Percentiles rank a stretch among this genome's conserved stretches.
phyloP scores from a whole-genome alignment of 1,284 basidiomycete genomes.

The Caloboletus inedulis region DNA sequence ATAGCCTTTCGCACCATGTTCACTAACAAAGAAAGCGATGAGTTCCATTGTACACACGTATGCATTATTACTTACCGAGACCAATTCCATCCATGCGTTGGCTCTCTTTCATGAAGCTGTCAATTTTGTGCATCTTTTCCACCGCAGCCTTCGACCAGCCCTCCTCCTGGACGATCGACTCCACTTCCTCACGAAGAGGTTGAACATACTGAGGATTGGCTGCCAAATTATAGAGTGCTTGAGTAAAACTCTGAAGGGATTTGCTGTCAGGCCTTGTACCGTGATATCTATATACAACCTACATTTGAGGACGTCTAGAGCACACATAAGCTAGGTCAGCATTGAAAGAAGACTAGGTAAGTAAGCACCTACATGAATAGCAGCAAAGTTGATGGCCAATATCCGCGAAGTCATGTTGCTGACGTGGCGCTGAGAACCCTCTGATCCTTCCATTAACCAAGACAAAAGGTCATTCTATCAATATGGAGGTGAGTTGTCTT shows the following conservation, averaged over 20 bases:
- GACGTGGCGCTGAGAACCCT: slow-evolving; percentile 28
- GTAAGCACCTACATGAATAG: slow-evolving; percentile 33
- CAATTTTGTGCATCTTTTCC: slow-evolving; percentile 41
- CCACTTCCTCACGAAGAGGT: slow-evolving; percentile 43
- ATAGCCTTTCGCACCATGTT: slow-evolving; percentile 33
- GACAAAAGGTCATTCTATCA: slow-evolving; percentile 40
- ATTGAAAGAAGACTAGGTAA: not conserved
- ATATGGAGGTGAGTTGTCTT: not conserved
- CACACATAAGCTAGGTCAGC: not conserved
- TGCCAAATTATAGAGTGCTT: slow-evolving; percentile 38
- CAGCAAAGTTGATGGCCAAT: slow-evolving; percentile 40
- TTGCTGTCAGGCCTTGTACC: not conserved
- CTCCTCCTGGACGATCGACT: slow-evolving; percentile 34
- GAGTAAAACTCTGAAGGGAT: slow-evolving; percentile 29
- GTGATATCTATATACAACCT: not conserved
- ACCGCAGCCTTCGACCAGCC: slow-evolving; percentile 45
- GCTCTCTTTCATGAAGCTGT: slow-evolving; percentile 48
- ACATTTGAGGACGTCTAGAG: slow-evolving; percentile 15
- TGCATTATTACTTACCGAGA: slow-evolving; percentile 23
- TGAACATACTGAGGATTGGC: slow-evolving; percentile 37
- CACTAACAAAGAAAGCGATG: slow-evolving; percentile 21
- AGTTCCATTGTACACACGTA: not conserved
- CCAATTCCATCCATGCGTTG: slow-evolving; percentile 33
- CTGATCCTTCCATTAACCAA: slow-evolving; percentile 43
- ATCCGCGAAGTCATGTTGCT: slow-evolving; percentile 33